phyloP scores from a whole-genome alignment of 1,139 yeast genomes.

The Saccharomycopsis crataegensis region DNA sequence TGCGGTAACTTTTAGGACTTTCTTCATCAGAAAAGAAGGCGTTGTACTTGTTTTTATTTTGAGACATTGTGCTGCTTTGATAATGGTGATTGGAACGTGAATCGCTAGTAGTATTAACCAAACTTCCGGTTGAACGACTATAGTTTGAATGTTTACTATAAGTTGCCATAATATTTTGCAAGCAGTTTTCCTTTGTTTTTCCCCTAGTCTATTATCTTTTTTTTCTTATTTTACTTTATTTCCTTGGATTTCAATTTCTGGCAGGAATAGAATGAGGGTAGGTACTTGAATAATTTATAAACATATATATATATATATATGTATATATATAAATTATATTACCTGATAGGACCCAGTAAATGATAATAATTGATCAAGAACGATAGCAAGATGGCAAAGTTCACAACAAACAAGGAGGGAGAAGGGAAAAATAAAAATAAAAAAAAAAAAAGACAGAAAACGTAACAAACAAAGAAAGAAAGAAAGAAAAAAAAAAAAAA shows the following conservation, averaged over 20 bases:
- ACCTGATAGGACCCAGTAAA: neutral
- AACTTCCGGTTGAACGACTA: too few species aligned
- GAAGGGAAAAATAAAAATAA: neutral
- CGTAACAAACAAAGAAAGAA: neutral
- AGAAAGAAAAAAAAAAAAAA: neutral
- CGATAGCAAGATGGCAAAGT: neutral
- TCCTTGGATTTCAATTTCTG: neutral
- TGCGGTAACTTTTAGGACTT: conserved; percentile 17
- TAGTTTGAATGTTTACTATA: neutral
- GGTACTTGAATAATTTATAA: neutral
- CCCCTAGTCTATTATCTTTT: neutral
- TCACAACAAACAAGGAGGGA: neutral
- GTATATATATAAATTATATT: too few species aligned
- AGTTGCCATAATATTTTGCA: neutral
- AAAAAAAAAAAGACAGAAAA: neutral
- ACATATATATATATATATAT: too few species aligned
- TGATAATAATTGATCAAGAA: neutral
- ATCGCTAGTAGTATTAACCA: too few species aligned
- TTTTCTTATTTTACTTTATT: neutral
- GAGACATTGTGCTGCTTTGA: neutral
- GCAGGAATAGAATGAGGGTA: neutral
- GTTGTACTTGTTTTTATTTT: conserved; percentile 7
- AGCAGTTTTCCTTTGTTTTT: neutral
- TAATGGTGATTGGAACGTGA: conserved; percentile 3
- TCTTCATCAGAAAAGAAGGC: conserved; percentile 20